A percentile compares a stretch with the other conserved stretches of the same genome.
Evolutionary conservation across 768 basidiomycete genomes (phyloP).

Genomic region (Tulasnella sp.): DNA sequence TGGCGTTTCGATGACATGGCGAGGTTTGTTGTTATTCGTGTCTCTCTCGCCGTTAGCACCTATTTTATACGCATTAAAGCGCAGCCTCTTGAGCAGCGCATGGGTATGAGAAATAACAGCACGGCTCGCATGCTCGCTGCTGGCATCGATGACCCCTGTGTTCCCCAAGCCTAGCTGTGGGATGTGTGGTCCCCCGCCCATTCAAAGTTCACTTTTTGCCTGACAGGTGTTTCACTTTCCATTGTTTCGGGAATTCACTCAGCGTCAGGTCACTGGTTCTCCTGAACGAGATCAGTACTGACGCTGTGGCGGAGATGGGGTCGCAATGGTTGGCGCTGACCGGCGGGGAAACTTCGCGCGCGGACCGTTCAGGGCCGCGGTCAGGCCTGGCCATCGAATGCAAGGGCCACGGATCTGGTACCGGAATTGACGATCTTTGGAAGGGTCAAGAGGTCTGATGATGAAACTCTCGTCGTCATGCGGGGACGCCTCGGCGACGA

Average conservation of each 20-base stretch:
- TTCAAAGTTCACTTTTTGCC: background rate
- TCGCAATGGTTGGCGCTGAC: background rate
- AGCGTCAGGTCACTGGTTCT: background rate
- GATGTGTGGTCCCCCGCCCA: background rate
- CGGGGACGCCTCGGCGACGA: background rate
- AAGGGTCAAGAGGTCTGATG: constrained; percentile 9
- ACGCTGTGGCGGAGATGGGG: background rate
- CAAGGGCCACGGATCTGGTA: background rate
- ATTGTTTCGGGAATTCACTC: background rate
- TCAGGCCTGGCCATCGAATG: background rate
- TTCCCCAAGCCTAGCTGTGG: background rate
- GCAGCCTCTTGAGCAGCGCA: background rate
- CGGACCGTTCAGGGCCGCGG: background rate
- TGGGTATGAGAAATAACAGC: background rate
- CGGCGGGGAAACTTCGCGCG: background rate
- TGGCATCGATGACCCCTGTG: background rate
- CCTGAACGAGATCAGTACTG: background rate
- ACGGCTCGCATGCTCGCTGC: background rate
- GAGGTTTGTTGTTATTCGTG: background rate
- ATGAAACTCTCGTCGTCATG: background rate
- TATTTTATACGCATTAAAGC: background rate
- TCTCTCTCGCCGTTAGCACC: background rate
- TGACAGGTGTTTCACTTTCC: background rate
- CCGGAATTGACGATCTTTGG: background rate
- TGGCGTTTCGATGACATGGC: background rate